phyloP scores from a whole-genome alignment of 495 filamentous ascomycete genomes.

The Aspergillus nidulans region DNA sequence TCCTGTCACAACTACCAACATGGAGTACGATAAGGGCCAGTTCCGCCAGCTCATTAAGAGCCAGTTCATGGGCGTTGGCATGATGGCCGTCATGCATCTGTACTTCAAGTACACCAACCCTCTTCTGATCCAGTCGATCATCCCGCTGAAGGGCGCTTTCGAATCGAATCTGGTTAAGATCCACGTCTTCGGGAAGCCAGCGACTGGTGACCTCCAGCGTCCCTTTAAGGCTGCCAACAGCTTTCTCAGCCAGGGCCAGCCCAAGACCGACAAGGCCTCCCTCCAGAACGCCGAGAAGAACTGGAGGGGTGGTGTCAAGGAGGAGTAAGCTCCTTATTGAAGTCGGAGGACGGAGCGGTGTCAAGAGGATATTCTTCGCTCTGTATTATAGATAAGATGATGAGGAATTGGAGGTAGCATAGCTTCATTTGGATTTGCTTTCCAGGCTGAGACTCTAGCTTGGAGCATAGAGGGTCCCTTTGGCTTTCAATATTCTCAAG shows the following conservation, averaged over 20 bases:
- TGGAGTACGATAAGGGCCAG: conserved; percentile 86
- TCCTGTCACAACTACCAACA: conserved; percentile 90
- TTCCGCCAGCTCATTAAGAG: conserved; percentile 76
- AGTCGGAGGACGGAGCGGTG: background rate
- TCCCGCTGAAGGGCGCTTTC: conserved; percentile 91
- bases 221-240: conserved; percentile 88
- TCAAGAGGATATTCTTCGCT: conserved; percentile 1
- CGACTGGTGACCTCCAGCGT: conserved; percentile 83
- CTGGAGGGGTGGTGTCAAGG: conserved; percentile 81
- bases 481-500: background rate
- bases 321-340: conserved; percentile 61
- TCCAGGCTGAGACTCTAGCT: background rate
- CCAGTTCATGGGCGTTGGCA: conserved; percentile 90
- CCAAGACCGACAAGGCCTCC: conserved; percentile 95
- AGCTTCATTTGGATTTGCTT: background rate
- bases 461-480: background rate
- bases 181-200: conserved; percentile 85
- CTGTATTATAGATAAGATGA: conserved; percentile 19
- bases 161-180: conserved; percentile 96
- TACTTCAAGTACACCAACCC: conserved; percentile 99
- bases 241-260: conserved; percentile 69
- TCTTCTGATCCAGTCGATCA: conserved; percentile 95
- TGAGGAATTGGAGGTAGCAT: background rate
- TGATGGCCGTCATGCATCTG: conserved; percentile 98
- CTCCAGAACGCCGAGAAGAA: conserved; percentile 83